Percentiles rank a stretch among this genome's conserved stretches.
Evolutionary conservation across 768 basidiomycete species (phyloP).

Genomic region (Cubamyces sp.): DNA sequence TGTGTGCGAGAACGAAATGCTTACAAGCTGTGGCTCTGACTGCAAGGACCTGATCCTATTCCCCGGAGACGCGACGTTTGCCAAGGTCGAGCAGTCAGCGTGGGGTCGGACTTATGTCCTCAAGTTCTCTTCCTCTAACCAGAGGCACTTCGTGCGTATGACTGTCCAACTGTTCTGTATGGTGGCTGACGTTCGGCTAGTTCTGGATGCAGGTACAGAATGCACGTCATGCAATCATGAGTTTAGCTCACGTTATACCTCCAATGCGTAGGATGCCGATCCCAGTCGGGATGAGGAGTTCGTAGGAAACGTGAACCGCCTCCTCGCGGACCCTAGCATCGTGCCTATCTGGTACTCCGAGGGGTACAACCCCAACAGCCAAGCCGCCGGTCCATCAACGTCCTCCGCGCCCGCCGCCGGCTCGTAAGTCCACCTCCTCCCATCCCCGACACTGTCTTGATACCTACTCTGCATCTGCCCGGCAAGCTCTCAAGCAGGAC

Average conservation of each 20-base stretch:
- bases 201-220: slow-evolving; percentile 82
- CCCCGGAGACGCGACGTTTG: slow-evolving; percentile 83
- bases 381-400: slow-evolving; percentile 49
- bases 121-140: slow-evolving; percentile 89
- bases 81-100: slow-evolving; percentile 67
- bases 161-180: background rate
- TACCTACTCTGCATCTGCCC: slow-evolving; percentile 6
- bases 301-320: slow-evolving; percentile 68
- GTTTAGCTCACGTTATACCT: background rate
- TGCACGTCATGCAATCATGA: background rate
- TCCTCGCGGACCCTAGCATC: slow-evolving; percentile 68
- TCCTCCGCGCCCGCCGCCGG: slow-evolving; percentile 39
- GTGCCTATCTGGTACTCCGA: slow-evolving; percentile 60
- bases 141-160: slow-evolving; percentile 80
- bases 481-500: slow-evolving; percentile 5
- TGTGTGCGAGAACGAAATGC: background rate
- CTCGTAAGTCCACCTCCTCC: slow-evolving; percentile 13
- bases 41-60: slow-evolving; percentile 84
- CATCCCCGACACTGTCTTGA: background rate
- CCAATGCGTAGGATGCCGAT: slow-evolving; percentile 61
- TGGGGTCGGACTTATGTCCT: slow-evolving; percentile 82
- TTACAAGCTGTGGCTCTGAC: slow-evolving; percentile 3
- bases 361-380: slow-evolving; percentile 47
- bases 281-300: slow-evolving; percentile 72
- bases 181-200: slow-evolving; percentile 40